These are phyloP conservation scores for Phytophthora pisi DNA, from an alignment of 352 stramenopile species.

Conservation along the genomic window DNA sequence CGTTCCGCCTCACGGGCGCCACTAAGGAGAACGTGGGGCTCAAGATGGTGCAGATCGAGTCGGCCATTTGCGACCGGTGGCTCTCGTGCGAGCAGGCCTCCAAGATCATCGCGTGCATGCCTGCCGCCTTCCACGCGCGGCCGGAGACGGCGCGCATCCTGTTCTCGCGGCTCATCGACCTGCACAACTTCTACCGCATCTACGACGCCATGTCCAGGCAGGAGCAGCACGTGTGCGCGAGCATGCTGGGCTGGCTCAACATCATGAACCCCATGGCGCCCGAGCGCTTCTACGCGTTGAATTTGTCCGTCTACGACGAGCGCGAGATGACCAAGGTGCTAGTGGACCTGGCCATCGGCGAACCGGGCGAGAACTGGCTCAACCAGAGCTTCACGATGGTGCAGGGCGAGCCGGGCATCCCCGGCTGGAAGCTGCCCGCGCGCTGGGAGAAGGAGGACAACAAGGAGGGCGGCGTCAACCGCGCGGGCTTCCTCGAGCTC, in stretches of 20 bases:
- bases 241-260: conserved; percentile 77
- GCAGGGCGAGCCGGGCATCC: conserved; percentile 60
- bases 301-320: conserved; percentile 75
- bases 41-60: conserved; percentile 86
- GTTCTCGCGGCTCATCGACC: conserved; percentile 77
- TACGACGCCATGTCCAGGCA: conserved; percentile 50
- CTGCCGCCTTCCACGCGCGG: conserved; percentile 54
- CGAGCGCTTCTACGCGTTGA: conserved; percentile 71
- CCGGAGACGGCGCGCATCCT: conserved; percentile 75
- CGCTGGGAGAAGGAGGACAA: conserved; percentile 83
- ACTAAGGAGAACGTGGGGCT: conserved; percentile 75
- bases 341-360: conserved; percentile 75
- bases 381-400: conserved; percentile 73
- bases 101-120: conserved; percentile 82
- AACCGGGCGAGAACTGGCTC: conserved; percentile 86
- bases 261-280: conserved; percentile 78
- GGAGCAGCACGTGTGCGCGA: conserved; percentile 58
- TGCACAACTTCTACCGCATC: conserved; percentile 69
- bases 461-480: conserved; percentile 72
- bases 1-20: conserved; percentile 51
- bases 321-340: conserved; percentile 83
- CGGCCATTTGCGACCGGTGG: conserved; percentile 75
- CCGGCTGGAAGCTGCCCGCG: conserved; percentile 79
- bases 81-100: conserved; percentile 71
- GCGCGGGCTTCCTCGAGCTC: conserved; percentile 65